Base-by-base conservation (phyloP, 441 rosid species). In the Populus hybrid region DNA sequence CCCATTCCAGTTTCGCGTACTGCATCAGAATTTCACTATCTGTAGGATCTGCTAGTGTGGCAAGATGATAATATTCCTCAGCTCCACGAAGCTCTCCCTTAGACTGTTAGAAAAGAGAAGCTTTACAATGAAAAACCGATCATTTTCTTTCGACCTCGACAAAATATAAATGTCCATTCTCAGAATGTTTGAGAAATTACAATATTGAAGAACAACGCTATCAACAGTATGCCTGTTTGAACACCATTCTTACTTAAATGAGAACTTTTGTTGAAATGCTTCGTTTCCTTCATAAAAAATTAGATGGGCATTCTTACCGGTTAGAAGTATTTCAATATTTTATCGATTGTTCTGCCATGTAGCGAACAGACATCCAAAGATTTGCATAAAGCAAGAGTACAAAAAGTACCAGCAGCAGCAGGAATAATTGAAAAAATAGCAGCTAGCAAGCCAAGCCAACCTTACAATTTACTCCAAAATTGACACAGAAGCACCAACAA, bases 1-100 rank as follows among this genome's bases (percentile, higher is more conserved):
- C 87, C 99, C 95, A 93, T 4, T 83, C 86, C 74, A 92, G 73
- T 83, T 88, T 89, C 79, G 94, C 99, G 81, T 89, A 89, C 82
- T 86, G 84, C 21, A 86, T 56, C 68, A 91, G 83, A 36, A 84
- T 86, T 50, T 85, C 82, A 69, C 92, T 89, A 73, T 92, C 88
- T 73, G 82, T 86, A 77, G 97, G 98, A 80, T 90, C 89, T 35
- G 90, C 95, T 64, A 89, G 68, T 20, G 87, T 85, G 71, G 94
- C 91, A 12, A 89, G 89, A n/a, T 76, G 88, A 87, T 85, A 93
- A 79, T 87, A 91, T 71, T 91, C 90, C 86, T 89, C 91, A 18
- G 99, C 97, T 74, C 89, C 94, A 78, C 56, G 85, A 67, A 92
- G 82, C 79, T 92, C 91, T 78, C 96, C 99, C 81, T 88, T 92